Conservation (phyloP, 2,329 filamentous ascomycete species). For the Aspergillus neotritici region DNA sequence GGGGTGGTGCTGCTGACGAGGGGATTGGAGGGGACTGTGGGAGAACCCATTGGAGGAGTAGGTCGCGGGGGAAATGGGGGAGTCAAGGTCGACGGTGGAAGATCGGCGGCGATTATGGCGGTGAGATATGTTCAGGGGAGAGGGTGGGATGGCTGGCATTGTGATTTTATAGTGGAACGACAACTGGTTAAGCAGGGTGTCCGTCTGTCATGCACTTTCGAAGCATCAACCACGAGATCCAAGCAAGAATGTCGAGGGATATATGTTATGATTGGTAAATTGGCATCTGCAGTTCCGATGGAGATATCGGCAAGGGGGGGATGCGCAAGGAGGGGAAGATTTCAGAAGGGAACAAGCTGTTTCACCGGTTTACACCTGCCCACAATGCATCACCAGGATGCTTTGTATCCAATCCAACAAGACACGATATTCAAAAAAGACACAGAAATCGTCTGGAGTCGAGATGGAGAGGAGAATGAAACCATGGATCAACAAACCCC, state of each 20-base stretch:
- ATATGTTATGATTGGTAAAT: background rate
- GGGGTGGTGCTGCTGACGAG: constrained; percentile 32
- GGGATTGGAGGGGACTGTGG: constrained; percentile 29
- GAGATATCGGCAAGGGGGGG: background rate
- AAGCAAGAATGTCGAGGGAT: background rate
- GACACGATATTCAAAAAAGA: background rate
- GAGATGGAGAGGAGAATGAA: no score
- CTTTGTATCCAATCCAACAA: background rate
- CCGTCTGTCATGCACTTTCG: background rate
- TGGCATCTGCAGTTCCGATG: constrained; percentile 1
- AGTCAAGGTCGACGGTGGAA: constrained; percentile 33
- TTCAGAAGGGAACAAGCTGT: constrained; percentile 4
- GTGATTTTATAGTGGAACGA: constrained; percentile 12
- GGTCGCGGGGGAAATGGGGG: constrained; percentile 28
- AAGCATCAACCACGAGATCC: no score
- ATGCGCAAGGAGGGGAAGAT: constrained; percentile 1
- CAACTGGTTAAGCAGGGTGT: constrained; percentile 1
- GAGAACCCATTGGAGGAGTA: constrained; percentile 28
- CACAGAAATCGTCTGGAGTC: background rate
- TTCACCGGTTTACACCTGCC: background rate
- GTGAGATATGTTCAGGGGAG: constrained; percentile 35
- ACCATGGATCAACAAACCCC: no score
- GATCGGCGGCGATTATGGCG: constrained; percentile 29
- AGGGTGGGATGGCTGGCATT: constrained; percentile 28
- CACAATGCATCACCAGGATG: constrained; percentile 16